Evolutionary conservation across 2,329 filamentous ascomycete genomes (phyloP).

Genomic region (Nothophaeocryptopus gaeumannii): DNA sequence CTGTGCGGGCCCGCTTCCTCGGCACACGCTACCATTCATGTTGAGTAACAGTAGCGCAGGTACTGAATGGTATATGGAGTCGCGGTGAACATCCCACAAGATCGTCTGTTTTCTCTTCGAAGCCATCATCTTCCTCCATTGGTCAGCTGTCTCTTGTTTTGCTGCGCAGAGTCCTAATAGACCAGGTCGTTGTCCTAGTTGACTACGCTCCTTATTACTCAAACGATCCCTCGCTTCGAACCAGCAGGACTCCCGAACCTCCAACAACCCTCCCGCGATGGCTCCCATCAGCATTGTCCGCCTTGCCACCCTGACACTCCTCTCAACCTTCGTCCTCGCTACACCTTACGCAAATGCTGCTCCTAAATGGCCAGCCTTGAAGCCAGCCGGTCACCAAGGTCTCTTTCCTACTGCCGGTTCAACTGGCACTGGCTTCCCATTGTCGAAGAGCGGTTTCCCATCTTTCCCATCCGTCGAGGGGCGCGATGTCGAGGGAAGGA

Average conservation of each 20-base stretch:
- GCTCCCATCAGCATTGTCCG: slow-evolving; percentile 10
- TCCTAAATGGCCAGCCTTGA: slow-evolving; percentile 1
- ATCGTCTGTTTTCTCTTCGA: not conserved
- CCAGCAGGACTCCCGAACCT: not conserved
- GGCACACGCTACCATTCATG: not conserved
- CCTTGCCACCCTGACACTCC: slow-evolving; percentile 8
- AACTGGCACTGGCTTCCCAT: not conserved
- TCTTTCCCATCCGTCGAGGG: not conserved
- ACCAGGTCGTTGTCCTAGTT: slow-evolving; percentile 7
- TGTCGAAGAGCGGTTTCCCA: not conserved
- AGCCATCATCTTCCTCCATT: not conserved
- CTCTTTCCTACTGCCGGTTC: not conserved
- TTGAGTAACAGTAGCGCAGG: not conserved
- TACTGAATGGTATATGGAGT: not conserved
- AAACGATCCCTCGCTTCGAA: slow-evolving; percentile 1
- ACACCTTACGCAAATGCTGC: not conserved
- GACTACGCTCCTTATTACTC: slow-evolving; percentile 8
- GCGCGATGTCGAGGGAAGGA: not conserved
- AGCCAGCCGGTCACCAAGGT: not conserved
- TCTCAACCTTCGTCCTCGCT: slow-evolving; percentile 6
- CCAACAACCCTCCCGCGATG: slow-evolving; percentile 4
- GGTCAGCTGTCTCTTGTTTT: no score
- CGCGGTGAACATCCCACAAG: not conserved
- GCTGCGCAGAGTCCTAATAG: not conserved
- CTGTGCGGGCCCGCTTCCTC: no score